These are phyloP conservation scores for Cokeromyces recurvatus DNA, from an alignment of 371 early-diverging fungal species.

Conservation along the genomic window DNA sequence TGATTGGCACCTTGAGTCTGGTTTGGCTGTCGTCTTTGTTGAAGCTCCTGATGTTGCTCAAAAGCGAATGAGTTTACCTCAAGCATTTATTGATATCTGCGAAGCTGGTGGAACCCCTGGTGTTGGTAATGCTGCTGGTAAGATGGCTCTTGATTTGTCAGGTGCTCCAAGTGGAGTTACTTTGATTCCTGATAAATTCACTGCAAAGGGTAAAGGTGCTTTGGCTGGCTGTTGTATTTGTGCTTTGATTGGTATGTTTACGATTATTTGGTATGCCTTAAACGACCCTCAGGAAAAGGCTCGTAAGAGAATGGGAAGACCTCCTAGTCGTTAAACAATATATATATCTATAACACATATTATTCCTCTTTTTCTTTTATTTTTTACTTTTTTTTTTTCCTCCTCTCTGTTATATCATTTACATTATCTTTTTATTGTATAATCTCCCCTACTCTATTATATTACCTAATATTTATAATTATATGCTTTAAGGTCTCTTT, in stretches of 20 bases:
- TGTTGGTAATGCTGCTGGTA: slow-evolving; percentile 56
- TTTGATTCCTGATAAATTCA: slow-evolving; percentile 51
- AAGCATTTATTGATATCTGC: slow-evolving; percentile 47
- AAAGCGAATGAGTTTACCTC: slow-evolving; percentile 36
- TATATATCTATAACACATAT: too few relatives aligned
- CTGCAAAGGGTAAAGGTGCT: slow-evolving; percentile 62
- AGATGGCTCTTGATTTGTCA: slow-evolving; percentile 44
- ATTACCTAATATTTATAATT: too few relatives aligned
- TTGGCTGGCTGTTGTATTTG: slow-evolving; percentile 63
- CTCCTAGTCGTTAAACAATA: not conserved
- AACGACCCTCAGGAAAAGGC: slow-evolving; percentile 12
- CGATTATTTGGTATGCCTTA: slow-evolving; percentile 68
- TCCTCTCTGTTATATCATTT: too few relatives aligned
- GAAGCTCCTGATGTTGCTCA: slow-evolving; percentile 61
- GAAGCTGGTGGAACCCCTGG: slow-evolving; percentile 47
- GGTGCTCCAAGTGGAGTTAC: slow-evolving; percentile 52
- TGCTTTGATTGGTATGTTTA: slow-evolving; percentile 65
- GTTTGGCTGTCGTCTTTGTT: slow-evolving; percentile 54
- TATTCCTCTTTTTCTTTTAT: too few relatives aligned
- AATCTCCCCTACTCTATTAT: too few relatives aligned
- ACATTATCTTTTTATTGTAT: too few relatives aligned
- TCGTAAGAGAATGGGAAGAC: slow-evolving; percentile 1
- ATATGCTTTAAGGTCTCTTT: too few relatives aligned
- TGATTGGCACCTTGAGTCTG: slow-evolving; percentile 64
- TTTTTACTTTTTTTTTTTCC: too few relatives aligned